Conservation (phyloP, 257 asterid genomes). For the Penstemon eatonii region DNA sequence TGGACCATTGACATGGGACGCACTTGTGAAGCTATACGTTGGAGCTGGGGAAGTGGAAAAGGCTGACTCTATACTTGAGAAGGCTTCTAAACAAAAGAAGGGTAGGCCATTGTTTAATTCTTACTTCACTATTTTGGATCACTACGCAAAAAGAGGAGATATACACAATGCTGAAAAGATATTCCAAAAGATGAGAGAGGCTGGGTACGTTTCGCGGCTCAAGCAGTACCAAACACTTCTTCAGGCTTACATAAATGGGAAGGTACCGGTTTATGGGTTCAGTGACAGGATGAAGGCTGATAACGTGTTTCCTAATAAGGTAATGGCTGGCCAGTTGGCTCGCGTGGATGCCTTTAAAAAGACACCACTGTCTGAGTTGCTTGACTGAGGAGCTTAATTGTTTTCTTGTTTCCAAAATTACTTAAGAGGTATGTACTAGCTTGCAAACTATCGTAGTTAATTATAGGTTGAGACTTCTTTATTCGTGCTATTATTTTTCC, state of each 20-base stretch:
- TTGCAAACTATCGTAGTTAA: background rate
- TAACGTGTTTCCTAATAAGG: slow-evolving; percentile 41
- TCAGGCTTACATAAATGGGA: slow-evolving; percentile 56
- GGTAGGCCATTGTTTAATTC: slow-evolving; percentile 48
- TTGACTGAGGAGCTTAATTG: slow-evolving; percentile 34
- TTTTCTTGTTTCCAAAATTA: background rate
- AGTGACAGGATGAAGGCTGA: slow-evolving; percentile 74
- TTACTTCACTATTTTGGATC: slow-evolving; percentile 48
- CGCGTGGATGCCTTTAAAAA: slow-evolving; percentile 48
- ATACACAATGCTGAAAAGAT: slow-evolving; percentile 69
- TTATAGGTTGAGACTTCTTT: background rate
- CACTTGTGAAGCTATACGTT: slow-evolving; percentile 64
- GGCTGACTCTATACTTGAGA: slow-evolving; percentile 54
- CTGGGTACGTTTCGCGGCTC: slow-evolving; percentile 45
- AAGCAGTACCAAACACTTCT: slow-evolving; percentile 52
- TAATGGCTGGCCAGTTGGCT: slow-evolving; percentile 43
- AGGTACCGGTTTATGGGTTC: slow-evolving; percentile 68
- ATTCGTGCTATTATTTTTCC: background rate
- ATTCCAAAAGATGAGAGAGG: slow-evolving; percentile 51
- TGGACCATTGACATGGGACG: slow-evolving; percentile 72
- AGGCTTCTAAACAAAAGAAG: slow-evolving; percentile 43
- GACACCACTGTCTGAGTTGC: slow-evolving; percentile 50
- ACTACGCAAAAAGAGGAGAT: slow-evolving; percentile 62
- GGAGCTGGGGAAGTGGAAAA: slow-evolving; percentile 71
- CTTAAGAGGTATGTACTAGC: slow-evolving; percentile 8